Conservation (phyloP, 371 early-diverging fungal genomes). For the Coemansia sp. region DNA sequence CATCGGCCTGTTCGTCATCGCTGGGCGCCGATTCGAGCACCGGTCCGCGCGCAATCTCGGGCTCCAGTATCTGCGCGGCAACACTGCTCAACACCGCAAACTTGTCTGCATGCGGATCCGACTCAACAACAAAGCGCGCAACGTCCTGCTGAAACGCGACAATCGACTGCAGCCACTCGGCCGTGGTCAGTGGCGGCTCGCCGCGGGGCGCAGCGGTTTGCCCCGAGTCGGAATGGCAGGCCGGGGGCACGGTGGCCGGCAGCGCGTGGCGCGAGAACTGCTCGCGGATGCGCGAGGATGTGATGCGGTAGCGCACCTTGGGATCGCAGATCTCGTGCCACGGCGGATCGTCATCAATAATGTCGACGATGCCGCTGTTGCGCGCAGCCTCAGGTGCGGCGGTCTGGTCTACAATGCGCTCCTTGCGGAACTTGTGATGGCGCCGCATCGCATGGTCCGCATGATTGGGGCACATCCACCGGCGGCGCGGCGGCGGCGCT, state of each 20-base stretch:
- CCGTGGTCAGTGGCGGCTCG: conserved; percentile 2
- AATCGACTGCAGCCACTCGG: conserved; percentile 48
- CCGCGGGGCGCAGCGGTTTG: not conserved
- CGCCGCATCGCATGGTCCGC: conserved; percentile 62
- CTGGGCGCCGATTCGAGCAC: not conserved
- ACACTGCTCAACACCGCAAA: conserved; percentile 19
- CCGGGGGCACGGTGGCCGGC: conserved; percentile 2
- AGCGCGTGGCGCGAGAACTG: conserved; percentile 22
- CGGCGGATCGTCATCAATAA: conserved; percentile 50
- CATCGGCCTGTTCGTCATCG: conserved; percentile 1
- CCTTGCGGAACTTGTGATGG: conserved; percentile 48
- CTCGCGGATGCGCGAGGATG: conserved; percentile 35
- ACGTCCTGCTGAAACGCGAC: conserved; percentile 51
- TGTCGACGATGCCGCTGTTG: conserved; percentile 45
- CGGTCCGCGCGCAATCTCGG: not conserved
- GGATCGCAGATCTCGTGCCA: conserved; percentile 45
- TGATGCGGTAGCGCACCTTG: conserved; percentile 42
- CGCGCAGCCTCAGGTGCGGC: conserved; percentile 25
- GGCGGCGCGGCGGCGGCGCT: conserved; percentile 60
- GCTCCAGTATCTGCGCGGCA: conserved; percentile 16
- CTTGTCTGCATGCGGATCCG: conserved; percentile 1
- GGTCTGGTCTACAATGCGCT: conserved; percentile 47
- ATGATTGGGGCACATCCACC: conserved; percentile 91
- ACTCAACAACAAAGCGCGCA: conserved; percentile 27
- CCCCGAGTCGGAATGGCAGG: not conserved